Percentiles rank a stretch among this genome's conserved stretches.
Evolutionary conservation across 2,329 filamentous ascomycete genomes (phyloP).

Genomic region (Verticillium klebahnii): DNA sequence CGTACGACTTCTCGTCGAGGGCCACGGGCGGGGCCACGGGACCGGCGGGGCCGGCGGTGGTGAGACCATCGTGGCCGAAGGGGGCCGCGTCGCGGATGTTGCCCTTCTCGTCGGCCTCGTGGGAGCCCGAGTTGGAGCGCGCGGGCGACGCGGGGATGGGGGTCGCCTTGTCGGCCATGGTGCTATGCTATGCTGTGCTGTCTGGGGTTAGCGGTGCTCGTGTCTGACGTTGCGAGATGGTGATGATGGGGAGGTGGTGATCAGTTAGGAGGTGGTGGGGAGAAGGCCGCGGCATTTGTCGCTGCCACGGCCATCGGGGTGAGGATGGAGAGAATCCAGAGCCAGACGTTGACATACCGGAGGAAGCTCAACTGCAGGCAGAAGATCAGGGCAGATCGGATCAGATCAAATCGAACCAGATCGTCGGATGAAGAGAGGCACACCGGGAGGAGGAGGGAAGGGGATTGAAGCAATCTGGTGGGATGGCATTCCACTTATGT

Average conservation of each 20-base stretch:
- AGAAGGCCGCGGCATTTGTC: background rate
- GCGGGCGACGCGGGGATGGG: background rate
- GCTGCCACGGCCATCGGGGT: background rate
- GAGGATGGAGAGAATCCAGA: background rate
- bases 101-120: background rate
- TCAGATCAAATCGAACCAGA: background rate
- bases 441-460: background rate
- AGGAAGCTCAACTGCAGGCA: background rate
- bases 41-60: background rate
- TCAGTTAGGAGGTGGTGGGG: too few species aligned
- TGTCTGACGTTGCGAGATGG: too few species aligned
- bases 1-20: slow-evolving; percentile 34
- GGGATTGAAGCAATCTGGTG: background rate
- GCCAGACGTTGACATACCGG: background rate
- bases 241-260: background rate
- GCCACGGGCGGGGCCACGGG: background rate
- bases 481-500: background rate
- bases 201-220: too few species aligned
- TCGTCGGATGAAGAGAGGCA: background rate
- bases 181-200: background rate
- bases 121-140: background rate
- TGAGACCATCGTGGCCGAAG: background rate
- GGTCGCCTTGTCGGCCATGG: background rate
- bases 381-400: background rate
- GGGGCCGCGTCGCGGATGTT: background rate